Conservation (phyloP, 1,139 yeast species). For the Pichia sp. region DNA sequence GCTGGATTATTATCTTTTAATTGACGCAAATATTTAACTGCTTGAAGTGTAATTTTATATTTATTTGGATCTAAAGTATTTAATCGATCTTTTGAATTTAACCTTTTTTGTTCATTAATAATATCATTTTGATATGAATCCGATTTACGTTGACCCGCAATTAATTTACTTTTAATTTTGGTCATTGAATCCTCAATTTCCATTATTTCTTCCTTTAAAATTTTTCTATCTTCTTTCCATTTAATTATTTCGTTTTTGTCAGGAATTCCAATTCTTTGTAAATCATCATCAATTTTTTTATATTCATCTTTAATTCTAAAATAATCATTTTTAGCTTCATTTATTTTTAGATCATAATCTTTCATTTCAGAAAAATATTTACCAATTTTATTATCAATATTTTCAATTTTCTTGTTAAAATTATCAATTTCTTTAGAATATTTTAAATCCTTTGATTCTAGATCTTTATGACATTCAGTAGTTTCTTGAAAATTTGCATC, state of each 20-base stretch:
- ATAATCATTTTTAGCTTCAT: slow-evolving; percentile 24
- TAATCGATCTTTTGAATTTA: slow-evolving; percentile 48
- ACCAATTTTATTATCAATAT: slow-evolving; percentile 12
- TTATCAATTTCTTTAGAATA: slow-evolving; percentile 19
- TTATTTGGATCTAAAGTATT: slow-evolving; percentile 30
- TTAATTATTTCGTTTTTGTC: slow-evolving; percentile 20
- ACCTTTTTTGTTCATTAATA: slow-evolving; percentile 25
- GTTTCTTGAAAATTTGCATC: slow-evolving; percentile 16
- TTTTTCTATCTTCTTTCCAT: slow-evolving; percentile 17
- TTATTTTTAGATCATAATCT: slow-evolving; percentile 27
- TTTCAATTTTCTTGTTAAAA: slow-evolving; percentile 24
- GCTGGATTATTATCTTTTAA: slow-evolving; percentile 29
- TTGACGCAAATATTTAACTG: slow-evolving; percentile 36
- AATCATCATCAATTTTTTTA: slow-evolving; percentile 14
- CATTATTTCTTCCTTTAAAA: slow-evolving; percentile 15
- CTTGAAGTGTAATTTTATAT: slow-evolving; percentile 30
- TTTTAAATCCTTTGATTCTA: slow-evolving; percentile 13
- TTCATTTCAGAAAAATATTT: slow-evolving; percentile 22
- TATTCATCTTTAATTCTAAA: slow-evolving; percentile 22
- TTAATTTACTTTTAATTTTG: slow-evolving; percentile 1
- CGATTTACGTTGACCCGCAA: slow-evolving; percentile 4
- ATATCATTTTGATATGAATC: slow-evolving; percentile 11
- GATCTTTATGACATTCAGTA: slow-evolving; percentile 8
- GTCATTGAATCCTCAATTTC: slow-evolving; percentile 8
- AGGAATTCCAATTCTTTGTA: slow-evolving; percentile 8